Evolutionary conservation across 768 basidiomycete genomes (phyloP), one percentile per base, ranked within the genome.

Genomic region (Gyrodon lividus): DNA sequence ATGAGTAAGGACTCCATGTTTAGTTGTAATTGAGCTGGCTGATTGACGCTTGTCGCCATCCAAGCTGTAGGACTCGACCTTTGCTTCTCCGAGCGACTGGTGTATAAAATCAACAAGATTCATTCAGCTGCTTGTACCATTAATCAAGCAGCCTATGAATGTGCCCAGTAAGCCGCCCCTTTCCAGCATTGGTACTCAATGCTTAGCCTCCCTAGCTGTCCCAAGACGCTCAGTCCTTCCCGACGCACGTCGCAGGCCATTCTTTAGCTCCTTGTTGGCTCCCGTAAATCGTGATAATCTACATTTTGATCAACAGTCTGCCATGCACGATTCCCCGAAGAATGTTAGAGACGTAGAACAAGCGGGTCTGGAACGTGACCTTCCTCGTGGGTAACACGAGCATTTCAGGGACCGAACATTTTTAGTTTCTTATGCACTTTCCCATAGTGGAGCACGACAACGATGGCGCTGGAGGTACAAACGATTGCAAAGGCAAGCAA

Each of bases 381-480:
- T 44, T 8, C 42, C 54, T n/a, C 23, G 63, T 66, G 61, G 42
- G 66, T 53, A 33, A 39, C 33, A 12, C 28, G 34, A 41, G 14
- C 20, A 26, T 3, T 19, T 16, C 28, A 20, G 31, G 14, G 30
- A 13, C 16, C 10, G 30, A 38, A 14, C 4, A 23, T 26, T 13
- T 10, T 8, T 10, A 2, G 42, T 40, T 20, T 1, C 52, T 64
- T 12, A 60, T 33, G 6, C 24, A 37, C 34, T n/a, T 2, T 0
- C 35, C n/a, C 35, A 22, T 22, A 58, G 51, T 17, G 6, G 46
- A 16, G 13, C 43, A 3, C 10, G 55, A 49, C 54, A 51, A 39
- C 1, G 17, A 54, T 5, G 53, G 40, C 22, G 2, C 14, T 34
- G 57, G 47, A n/a, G 56, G 50, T 31, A n/a, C 54, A 6, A 53